Base-by-base conservation (phyloP, 139 green algal genomes). In the Pseudopediastrum boryanum region DNA sequence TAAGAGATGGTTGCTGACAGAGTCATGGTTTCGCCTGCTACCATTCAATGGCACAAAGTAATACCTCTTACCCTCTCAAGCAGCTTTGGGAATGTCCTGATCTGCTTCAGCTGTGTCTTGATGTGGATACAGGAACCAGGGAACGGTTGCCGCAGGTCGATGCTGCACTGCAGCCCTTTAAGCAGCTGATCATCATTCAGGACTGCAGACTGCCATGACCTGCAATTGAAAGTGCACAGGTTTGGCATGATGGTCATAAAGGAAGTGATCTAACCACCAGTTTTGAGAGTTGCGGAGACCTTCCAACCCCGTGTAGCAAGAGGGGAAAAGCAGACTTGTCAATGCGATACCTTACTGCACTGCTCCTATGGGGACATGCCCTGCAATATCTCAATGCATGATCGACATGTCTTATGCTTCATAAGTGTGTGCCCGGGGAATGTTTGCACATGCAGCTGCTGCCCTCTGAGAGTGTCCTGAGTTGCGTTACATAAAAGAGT, bases 121-220 rank as follows among this genome's bases (percentile, higher is more conserved):
- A 29, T 61, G 31, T 9, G n/a, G 4, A 65, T 21, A 4, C 38
- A 38, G 13, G 41, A 29, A n/a, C 29, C 46, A 39, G 16, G 59
- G 29, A 72, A 50, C 19, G 73, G 73, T 16, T 31, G 59, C 16
- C 2, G 16, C 8, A 23, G 23, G 43, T 43, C 8, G 48, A 75
- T 19, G 13, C 44, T n/a, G 50, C 75, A 81, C 21, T 1, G 21
- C 36, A 81, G 13, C 19, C 36, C 1, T n/a, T 19, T 7, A 43
- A 80, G 61, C 73, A 80, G 73, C 43, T 73, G 29, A 44, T 71
- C 59, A 41, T 80, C 46, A 2, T 64, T 61, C 63, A 80, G 61
- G 21, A 80, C 54, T 21, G 71, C 71, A 36, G 41, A 41, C 13
- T 56, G 71, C 71, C 71, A 78, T 23, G 56, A 44, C 56, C 61